Evolutionary conservation across 202 grass and related monocot species (phyloP).

Genomic region (Miscanthus sacchariflorus): DNA sequence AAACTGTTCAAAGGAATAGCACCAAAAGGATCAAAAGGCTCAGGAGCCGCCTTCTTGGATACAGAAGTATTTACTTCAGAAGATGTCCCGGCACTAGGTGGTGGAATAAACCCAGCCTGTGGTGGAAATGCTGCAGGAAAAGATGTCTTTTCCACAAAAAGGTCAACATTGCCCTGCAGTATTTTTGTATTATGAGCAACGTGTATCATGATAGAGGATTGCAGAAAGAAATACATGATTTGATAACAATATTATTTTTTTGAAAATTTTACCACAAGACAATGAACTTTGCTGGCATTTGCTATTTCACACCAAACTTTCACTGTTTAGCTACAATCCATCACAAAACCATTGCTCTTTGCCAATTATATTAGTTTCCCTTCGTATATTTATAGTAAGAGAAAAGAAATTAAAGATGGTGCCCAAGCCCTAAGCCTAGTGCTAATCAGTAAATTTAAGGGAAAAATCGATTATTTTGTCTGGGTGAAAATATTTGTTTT

Average conservation of each 20-base stretch:
- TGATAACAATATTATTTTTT: background rate
- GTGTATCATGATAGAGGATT: slow-evolving; percentile 37
- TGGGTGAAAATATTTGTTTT: background rate
- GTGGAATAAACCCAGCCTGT: slow-evolving; percentile 58
- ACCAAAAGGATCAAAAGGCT: slow-evolving; percentile 90
- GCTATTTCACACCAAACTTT: background rate
- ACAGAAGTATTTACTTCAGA: slow-evolving; percentile 50
- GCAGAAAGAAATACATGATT: slow-evolving; percentile 17
- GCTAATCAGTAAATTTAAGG: too few species aligned
- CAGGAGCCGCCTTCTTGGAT: slow-evolving; percentile 52
- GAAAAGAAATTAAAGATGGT: background rate
- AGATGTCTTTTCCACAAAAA: slow-evolving; percentile 52
- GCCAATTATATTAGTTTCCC: background rate
- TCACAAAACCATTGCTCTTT: background rate
- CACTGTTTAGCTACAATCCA: background rate
- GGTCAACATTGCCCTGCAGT: slow-evolving; percentile 65
- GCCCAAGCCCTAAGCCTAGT: background rate
- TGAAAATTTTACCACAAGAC: background rate
- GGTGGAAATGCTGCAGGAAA: slow-evolving; percentile 66
- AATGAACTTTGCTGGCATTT: background rate
- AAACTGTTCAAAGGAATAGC: slow-evolving; percentile 74
- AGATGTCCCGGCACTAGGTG: slow-evolving; percentile 55
- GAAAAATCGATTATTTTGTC: background rate
- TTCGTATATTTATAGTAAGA: background rate
- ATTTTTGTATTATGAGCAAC: slow-evolving; percentile 30